These are phyloP conservation scores for Phytophthora pistaciae DNA, from an alignment of 352 stramenopile genomes.

Conservation along the genomic window DNA sequence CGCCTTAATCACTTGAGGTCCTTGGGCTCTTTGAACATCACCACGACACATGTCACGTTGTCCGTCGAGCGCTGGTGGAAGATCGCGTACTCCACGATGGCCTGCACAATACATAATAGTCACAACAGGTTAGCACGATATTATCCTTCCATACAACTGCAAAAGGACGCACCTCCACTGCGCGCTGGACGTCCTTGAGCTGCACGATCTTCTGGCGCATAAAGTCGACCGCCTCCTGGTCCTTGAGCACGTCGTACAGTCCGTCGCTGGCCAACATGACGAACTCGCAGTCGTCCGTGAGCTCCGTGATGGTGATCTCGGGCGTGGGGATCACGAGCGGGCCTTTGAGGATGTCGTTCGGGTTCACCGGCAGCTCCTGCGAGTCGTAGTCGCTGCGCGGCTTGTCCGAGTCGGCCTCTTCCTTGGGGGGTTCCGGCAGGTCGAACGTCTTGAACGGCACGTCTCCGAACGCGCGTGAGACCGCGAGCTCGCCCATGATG, in stretches of 20 bases:
- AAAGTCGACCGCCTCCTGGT: slow-evolving; percentile 86
- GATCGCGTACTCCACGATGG: slow-evolving; percentile 82
- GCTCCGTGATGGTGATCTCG: slow-evolving; percentile 77
- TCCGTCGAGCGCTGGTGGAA: slow-evolving; percentile 87
- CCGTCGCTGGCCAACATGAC: slow-evolving; percentile 83
- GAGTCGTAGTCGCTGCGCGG: slow-evolving; percentile 78
- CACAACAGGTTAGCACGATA: neutral
- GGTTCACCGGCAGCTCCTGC: slow-evolving; percentile 82
- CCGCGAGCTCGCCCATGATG: slow-evolving; percentile 94
- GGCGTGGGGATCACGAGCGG: slow-evolving; percentile 83
- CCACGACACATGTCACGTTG: slow-evolving; percentile 87
- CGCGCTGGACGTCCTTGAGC: slow-evolving; percentile 78
- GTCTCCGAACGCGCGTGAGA: slow-evolving; percentile 90
- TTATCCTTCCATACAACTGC: no score
- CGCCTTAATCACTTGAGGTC: slow-evolving; percentile 45
- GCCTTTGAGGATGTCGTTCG: slow-evolving; percentile 87
- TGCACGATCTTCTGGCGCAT: slow-evolving; percentile 75
- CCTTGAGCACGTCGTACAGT: slow-evolving; percentile 85
- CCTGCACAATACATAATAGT: slow-evolving; percentile 39
- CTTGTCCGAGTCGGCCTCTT: slow-evolving; percentile 48
- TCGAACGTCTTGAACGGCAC: slow-evolving; percentile 97
- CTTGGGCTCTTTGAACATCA: slow-evolving; percentile 84
- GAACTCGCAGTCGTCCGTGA: slow-evolving; percentile 84
- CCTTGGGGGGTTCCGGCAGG: slow-evolving; percentile 51
- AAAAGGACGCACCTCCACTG: slow-evolving; percentile 64